Percentiles rank a stretch among this genome's conserved stretches.
phyloP scores from a whole-genome alignment of 2,329 filamentous ascomycete species.

The Stagonosporopsis chrysanthemi region DNA sequence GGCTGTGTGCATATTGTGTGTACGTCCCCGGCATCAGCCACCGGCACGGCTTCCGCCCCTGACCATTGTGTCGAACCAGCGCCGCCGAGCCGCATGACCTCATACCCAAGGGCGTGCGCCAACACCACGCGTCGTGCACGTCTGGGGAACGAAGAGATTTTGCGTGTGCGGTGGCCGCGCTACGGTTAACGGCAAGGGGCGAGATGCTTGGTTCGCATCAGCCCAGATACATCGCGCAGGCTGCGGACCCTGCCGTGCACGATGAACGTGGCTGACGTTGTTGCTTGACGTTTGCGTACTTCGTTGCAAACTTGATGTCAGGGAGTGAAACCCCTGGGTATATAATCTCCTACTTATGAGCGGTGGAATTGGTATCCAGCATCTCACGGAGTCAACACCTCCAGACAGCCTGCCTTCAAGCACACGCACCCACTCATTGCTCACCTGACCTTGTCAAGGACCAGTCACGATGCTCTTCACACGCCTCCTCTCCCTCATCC shows the following conservation, averaged over 20 bases:
- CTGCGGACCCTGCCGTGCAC: conserved; percentile 4
- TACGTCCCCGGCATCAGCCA: not conserved
- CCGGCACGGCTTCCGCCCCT: not conserved
- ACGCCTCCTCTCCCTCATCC: conserved; percentile 63
- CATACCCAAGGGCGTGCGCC: conserved; percentile 13
- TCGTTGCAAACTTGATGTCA: not conserved
- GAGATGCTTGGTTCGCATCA: conserved; percentile 10
- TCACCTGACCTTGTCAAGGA: not conserved
- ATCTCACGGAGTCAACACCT: not conserved
- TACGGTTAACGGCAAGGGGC: conserved; percentile 11
- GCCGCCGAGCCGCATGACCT: conserved; percentile 19
- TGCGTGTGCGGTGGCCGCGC: not conserved
- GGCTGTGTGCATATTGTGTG: not conserved
- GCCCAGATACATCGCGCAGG: conserved; percentile 8
- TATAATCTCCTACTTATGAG: not conserved
- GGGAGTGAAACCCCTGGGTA: not conserved
- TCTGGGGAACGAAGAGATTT: not conserved
- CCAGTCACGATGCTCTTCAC: conserved; percentile 43
- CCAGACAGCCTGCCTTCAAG: not conserved
- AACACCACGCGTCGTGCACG: conserved; percentile 13
- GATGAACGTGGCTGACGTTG: conserved; percentile 18
- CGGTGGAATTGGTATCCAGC: not conserved
- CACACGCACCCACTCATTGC: not conserved
- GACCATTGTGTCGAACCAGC: not conserved
- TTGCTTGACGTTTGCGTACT: not conserved